Conservation (phyloP, 345 rosid genomes). For the Gossypium rotundifolium region DNA sequence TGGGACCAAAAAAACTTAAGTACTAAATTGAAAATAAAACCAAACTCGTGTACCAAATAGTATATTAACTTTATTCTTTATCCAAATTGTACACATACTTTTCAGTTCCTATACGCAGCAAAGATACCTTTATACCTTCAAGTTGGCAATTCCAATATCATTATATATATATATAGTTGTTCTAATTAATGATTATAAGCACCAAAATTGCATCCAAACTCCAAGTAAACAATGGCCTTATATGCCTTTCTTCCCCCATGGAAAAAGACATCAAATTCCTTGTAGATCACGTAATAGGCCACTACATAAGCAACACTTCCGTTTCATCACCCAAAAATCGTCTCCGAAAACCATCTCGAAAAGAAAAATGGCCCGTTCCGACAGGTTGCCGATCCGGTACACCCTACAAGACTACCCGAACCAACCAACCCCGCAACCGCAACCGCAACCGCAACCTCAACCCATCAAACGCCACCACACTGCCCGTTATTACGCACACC, state of each 20-base stretch:
- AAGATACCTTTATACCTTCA: neutral
- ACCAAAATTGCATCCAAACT: neutral
- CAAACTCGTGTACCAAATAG: too few species aligned
- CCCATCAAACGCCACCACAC: conserved; percentile 31
- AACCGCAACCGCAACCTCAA: conserved; percentile 7
- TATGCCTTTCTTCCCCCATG: conserved; percentile 43
- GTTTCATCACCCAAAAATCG: neutral
- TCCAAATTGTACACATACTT: neutral
- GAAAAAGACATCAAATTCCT: conserved; percentile 13
- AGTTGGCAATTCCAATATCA: neutral
- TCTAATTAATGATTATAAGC: neutral
- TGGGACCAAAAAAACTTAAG: too few species aligned
- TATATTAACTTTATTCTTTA: neutral
- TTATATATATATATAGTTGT: too few species aligned
- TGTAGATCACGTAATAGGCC: neutral
- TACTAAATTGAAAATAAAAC: too few species aligned
- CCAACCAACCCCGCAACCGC: conserved; percentile 18
- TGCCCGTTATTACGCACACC: conserved; percentile 42
- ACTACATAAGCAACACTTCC: conserved; percentile 19
- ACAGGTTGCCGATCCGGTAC: conserved; percentile 20
- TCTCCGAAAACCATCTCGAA: neutral
- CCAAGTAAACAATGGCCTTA: neutral
- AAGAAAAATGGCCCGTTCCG: conserved; percentile 23
- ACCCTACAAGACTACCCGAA: neutral
- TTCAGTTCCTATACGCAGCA: neutral